Evolutionary conservation across 2,329 filamentous ascomycete genomes (phyloP).

Genomic region (Helicocarpus griseus): DNA sequence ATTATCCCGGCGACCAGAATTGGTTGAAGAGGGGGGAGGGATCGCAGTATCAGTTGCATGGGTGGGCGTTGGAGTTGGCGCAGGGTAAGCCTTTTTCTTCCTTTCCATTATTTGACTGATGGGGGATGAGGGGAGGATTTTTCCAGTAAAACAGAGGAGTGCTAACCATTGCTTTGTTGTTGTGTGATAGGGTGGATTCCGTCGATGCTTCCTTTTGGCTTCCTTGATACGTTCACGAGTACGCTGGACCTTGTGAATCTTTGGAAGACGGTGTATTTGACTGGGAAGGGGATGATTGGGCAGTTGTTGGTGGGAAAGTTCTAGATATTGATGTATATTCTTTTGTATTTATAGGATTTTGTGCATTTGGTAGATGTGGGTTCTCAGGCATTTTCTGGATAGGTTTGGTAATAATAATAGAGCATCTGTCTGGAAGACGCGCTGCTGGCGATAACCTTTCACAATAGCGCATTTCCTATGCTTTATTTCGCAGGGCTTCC

Average conservation of each 20-base stretch:
- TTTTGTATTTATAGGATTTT: background rate
- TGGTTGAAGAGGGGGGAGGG: constrained; percentile 60
- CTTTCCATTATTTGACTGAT: background rate
- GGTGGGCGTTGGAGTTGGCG: constrained; percentile 80
- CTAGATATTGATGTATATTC: constrained; percentile 27
- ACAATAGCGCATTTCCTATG: too few relatives aligned
- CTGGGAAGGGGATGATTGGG: constrained; percentile 63
- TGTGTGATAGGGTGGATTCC: constrained; percentile 68
- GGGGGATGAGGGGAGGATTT: too few relatives aligned
- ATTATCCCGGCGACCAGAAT: constrained; percentile 60
- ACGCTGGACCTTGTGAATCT: constrained; percentile 79
- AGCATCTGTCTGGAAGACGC: background rate
- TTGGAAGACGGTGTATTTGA: constrained; percentile 67
- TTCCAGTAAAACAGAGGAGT: too few relatives aligned
- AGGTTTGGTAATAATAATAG: background rate
- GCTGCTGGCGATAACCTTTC: too few relatives aligned
- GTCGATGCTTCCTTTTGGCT: constrained; percentile 84
- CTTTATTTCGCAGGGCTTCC: too few relatives aligned
- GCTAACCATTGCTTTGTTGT: background rate
- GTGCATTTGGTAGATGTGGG: background rate
- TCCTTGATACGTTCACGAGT: constrained; percentile 67
- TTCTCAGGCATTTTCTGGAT: background rate
- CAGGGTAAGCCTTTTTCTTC: constrained; percentile 12
- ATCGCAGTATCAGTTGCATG: constrained; percentile 77
- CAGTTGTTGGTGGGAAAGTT: constrained; percentile 66